Evolutionary conservation across 2,329 filamentous ascomycete species (phyloP).

Genomic region (Plectosphaerella sp.): DNA sequence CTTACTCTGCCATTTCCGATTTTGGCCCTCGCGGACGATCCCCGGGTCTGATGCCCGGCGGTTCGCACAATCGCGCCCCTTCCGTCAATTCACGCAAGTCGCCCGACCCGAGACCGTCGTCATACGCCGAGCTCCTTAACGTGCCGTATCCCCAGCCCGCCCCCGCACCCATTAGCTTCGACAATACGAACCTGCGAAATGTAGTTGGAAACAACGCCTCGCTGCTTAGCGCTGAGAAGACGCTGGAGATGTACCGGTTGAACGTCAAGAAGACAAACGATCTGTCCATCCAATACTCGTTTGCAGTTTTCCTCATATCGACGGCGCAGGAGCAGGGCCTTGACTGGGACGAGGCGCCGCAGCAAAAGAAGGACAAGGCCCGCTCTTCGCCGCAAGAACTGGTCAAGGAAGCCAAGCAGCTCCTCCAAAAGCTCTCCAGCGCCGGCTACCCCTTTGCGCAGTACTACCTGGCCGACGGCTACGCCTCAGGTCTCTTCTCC

Average conservation of each 20-base stretch:
- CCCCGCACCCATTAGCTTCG: conserved; percentile 62
- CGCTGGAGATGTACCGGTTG: conserved; percentile 92
- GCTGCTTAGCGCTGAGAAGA: conserved; percentile 85
- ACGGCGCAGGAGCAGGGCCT: conserved; percentile 75
- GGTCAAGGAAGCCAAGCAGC: conserved; percentile 81
- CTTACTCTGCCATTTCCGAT: conserved; percentile 73
- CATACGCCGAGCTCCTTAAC: conserved; percentile 58
- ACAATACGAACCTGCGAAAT: conserved; percentile 76
- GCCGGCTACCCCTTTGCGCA: conserved; percentile 94
- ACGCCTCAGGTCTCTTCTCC: conserved; percentile 88
- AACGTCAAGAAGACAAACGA: conserved; percentile 98
- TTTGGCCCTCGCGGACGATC: conserved; percentile 60
- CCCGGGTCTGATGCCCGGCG: conserved; percentile 38
- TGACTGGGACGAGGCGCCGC: conserved; percentile 41
- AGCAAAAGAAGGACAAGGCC: conserved; percentile 39
- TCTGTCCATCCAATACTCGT: conserved; percentile 86
- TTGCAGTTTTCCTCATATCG: conserved; percentile 90
- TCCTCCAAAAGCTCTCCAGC: conserved; percentile 81
- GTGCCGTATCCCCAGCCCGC: conserved; percentile 76
- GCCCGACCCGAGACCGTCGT: conserved; percentile 47
- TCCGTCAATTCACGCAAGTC: conserved; percentile 50
- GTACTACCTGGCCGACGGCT: conserved; percentile 94
- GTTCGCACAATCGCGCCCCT: conserved; percentile 39
- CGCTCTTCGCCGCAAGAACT: conserved; percentile 62
- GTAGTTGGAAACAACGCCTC: conserved; percentile 87